These are phyloP conservation scores for Aspergillus hiratsukae DNA, from an alignment of 2,329 filamentous ascomycete genomes.

Conservation along the genomic window DNA sequence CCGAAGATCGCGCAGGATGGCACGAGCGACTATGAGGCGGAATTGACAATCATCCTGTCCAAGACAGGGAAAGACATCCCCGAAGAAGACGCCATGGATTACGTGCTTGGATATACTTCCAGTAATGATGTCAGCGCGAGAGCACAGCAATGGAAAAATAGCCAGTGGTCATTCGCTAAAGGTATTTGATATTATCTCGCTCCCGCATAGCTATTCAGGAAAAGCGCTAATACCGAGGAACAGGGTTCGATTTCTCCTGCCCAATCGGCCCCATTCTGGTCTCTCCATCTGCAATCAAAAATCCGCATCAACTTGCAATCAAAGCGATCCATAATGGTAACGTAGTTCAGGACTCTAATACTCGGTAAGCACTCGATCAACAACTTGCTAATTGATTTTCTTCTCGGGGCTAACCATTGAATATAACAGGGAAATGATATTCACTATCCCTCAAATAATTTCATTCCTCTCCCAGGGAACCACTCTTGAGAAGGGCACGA, in stretches of 20 bases:
- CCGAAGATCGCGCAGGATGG: slow-evolving; percentile 29
- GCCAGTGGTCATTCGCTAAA: slow-evolving; percentile 41
- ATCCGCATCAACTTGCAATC: slow-evolving; percentile 32
- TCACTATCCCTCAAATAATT: slow-evolving; percentile 34
- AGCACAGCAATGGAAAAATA: slow-evolving; percentile 35
- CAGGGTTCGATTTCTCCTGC: slow-evolving; percentile 32
- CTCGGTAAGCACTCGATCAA: too few species aligned
- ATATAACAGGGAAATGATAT: slow-evolving; percentile 34
- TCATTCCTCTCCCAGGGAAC: slow-evolving; percentile 36
- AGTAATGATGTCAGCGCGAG: slow-evolving; percentile 40
- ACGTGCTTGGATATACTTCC: slow-evolving; percentile 40
- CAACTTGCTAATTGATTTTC: background rate
- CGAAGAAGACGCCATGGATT: slow-evolving; percentile 33
- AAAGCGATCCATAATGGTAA: slow-evolving; percentile 33
- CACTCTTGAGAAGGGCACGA: slow-evolving; percentile 34
- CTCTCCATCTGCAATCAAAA: slow-evolving; percentile 23
- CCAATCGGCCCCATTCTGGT: slow-evolving; percentile 38
- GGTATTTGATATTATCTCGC: slow-evolving; percentile 14
- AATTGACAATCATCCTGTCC: slow-evolving; percentile 34
- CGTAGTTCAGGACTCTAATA: slow-evolving; percentile 25
- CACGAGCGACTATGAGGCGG: slow-evolving; percentile 29
- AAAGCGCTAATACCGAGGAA: background rate
- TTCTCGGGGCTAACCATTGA: too few species aligned
- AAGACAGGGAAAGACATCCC: slow-evolving; percentile 37
- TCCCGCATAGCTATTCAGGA: background rate